Evolutionary conservation across 1,284 basidiomycete species (phyloP).

Genomic region (Hymenochaete sp.): DNA sequence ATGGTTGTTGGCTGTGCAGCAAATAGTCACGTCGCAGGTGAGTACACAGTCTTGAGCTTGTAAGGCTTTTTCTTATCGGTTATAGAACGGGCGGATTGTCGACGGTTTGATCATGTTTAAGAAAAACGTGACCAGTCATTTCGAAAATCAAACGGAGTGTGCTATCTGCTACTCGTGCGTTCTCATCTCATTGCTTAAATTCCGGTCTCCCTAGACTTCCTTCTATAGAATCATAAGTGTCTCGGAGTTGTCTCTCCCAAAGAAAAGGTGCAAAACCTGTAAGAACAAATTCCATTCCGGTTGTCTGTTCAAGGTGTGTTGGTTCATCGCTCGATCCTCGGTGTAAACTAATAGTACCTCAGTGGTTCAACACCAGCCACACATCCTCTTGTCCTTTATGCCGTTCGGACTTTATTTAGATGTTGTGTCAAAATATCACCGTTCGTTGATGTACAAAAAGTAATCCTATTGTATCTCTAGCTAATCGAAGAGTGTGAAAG

Average conservation of each 20-base stretch:
- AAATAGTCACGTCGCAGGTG: constrained; percentile 83
- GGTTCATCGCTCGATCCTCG: too few relatives aligned
- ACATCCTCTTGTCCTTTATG: constrained; percentile 89
- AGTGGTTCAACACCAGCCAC: constrained; percentile 92
- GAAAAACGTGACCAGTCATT: constrained; percentile 86
- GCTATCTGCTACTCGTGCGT: constrained; percentile 90
- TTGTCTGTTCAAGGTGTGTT: constrained; percentile 78
- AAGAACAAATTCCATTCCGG: constrained; percentile 93
- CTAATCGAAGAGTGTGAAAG: neutral
- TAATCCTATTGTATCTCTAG: neutral
- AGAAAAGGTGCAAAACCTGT: constrained; percentile 91
- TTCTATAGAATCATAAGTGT: constrained; percentile 79
- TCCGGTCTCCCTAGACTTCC: constrained; percentile 2
- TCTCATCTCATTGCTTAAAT: neutral
- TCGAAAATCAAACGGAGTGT: constrained; percentile 90
- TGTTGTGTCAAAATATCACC: neutral
- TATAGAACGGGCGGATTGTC: constrained; percentile 83
- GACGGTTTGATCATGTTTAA: constrained; percentile 94
- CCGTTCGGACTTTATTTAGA: constrained; percentile 64
- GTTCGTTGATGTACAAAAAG: neutral
- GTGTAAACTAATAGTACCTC: too few relatives aligned
- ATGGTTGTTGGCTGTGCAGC: constrained; percentile 91
- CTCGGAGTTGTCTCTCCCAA: constrained; percentile 82
- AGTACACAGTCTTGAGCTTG: constrained; percentile 20
- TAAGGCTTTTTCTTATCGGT: constrained; percentile 5